Evolutionary conservation across 2,329 filamentous ascomycete genomes (phyloP), one percentile per base, ranked within the genome.

Genomic region (Fusarium redolens): DNA sequence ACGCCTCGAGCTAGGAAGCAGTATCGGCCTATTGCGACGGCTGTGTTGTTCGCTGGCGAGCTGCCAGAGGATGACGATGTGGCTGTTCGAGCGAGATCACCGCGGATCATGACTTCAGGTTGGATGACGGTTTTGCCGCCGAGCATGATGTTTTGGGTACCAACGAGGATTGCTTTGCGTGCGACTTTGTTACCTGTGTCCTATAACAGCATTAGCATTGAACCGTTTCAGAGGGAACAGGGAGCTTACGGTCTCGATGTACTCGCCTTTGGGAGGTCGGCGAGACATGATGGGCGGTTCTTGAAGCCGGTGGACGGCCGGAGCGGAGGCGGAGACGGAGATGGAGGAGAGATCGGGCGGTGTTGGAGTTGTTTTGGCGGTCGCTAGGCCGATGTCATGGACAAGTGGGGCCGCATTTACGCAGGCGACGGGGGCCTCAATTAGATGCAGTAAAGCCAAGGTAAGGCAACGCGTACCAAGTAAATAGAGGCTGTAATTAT

Each of bases 151-250:
- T 98, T 97, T 77, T 97, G 95, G 28, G 96, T 98, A 78, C 96
- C 96, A 79, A 97, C 93, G 76, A 99, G 94, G 80, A 92, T 92
- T 70, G 94, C 93, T 76, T 94, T 94, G 75, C 96, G 94, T 43
- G 95, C 96, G 78, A 99, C 96, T 85, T 98, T 98, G 89, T 99
- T 99, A 75, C 96, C 96, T 5, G 95, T 97, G 84, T 98, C 96
- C 95, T 97, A 75, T 12, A 22, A 25, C n/a, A 18, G 20, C 4
- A 35, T 68, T 17, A 63, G 58, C 31, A 37, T 51, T 31, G 37
- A 25, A 52, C 62, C 41, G 25, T 17, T 7, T 2, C 30, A 20
- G 22, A 40, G 20, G 4, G 8, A 10, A 22, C 28, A 18, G 13
- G 10, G 13, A n/a, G 37, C 62, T 78, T 88, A 97, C 95, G 60